Evolutionary conservation across 495 filamentous ascomycete genomes (phyloP).

Genomic region (Aspergillus incahuasiensis): DNA sequence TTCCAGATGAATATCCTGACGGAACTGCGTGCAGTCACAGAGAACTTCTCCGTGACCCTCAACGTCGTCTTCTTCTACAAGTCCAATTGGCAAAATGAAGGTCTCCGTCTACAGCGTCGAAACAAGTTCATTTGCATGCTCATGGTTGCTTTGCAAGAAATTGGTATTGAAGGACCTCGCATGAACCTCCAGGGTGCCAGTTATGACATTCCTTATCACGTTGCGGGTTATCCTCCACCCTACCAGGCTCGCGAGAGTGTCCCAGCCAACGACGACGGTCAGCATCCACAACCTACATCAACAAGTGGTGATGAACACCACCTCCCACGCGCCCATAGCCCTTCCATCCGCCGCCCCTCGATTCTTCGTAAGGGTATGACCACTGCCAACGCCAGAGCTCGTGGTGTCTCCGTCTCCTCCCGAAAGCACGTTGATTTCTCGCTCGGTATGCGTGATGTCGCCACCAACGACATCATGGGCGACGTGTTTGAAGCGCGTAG

Average conservation of each 20-base stretch:
- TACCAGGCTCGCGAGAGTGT: conserved; percentile 11
- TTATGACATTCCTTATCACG: conserved; percentile 55
- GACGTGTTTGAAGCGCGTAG: conserved; percentile 61
- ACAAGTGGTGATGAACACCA: conserved; percentile 13
- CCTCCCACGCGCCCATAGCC: conserved; percentile 24
- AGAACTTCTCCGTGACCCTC: conserved; percentile 70
- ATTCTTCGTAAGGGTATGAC: conserved; percentile 51
- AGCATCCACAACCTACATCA: conserved; percentile 14
- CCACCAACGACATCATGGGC: conserved; percentile 56
- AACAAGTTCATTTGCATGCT: conserved; percentile 95
- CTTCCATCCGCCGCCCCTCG: conserved; percentile 38
- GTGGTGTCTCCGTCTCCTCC: conserved; percentile 53
- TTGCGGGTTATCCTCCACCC: conserved; percentile 38
- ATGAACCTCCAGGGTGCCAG: conserved; percentile 67
- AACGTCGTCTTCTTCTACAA: conserved; percentile 99
- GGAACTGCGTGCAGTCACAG: conserved; percentile 65
- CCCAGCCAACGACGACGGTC: conserved; percentile 11
- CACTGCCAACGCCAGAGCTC: conserved; percentile 41
- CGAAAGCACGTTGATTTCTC: conserved; percentile 71
- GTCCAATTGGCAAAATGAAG: conserved; percentile 89
- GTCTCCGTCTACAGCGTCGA: conserved; percentile 79
- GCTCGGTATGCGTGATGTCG: conserved; percentile 60
- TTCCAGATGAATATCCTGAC: conserved; percentile 89
- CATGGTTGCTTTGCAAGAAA: conserved; percentile 79
- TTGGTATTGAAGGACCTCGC: conserved; percentile 83